Evolutionary conservation across 1,284 basidiomycete genomes (phyloP).

Genomic region (Termitomyces sp.): DNA sequence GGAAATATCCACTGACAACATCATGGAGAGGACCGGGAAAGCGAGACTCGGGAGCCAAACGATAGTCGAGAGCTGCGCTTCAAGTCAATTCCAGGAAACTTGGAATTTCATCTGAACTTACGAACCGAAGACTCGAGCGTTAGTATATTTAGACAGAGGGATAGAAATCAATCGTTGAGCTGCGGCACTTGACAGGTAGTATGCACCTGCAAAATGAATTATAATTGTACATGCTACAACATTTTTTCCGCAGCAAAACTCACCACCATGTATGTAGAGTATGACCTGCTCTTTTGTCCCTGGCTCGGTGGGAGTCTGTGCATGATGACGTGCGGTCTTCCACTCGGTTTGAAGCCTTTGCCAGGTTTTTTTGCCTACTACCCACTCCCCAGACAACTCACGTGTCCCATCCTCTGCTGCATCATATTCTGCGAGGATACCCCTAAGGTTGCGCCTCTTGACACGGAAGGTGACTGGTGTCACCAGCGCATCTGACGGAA

Average conservation of each 20-base stretch:
- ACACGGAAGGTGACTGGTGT: slow-evolving; percentile 94
- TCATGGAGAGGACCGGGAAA: slow-evolving; percentile 96
- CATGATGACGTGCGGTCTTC: slow-evolving; percentile 38
- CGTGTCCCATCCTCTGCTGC: slow-evolving; percentile 68
- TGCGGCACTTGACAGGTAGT: slow-evolving; percentile 92
- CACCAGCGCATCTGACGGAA: slow-evolving; percentile 90
- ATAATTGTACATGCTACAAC: slow-evolving; percentile 3
- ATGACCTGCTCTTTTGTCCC: slow-evolving; percentile 76
- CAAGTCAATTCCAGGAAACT: slow-evolving; percentile 1
- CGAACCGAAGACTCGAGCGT: slow-evolving; percentile 91
- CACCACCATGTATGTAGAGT: slow-evolving; percentile 91
- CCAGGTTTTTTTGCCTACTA: slow-evolving; percentile 91
- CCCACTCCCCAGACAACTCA: slow-evolving; percentile 93
- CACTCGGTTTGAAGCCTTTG: slow-evolving; percentile 83
- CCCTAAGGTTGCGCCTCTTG: slow-evolving; percentile 64
- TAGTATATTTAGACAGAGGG: slow-evolving; percentile 84
- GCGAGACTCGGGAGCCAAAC: slow-evolving; percentile 88
- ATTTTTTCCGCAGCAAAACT: slow-evolving; percentile 18
- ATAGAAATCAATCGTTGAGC: slow-evolving; percentile 92
- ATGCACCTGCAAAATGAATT: slow-evolving; percentile 62
- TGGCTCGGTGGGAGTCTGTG: not conserved
- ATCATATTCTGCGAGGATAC: slow-evolving; percentile 75
- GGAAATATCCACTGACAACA: slow-evolving; percentile 81
- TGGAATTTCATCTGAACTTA: slow-evolving; percentile 14
- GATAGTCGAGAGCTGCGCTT: slow-evolving; percentile 83